A percentile compares a stretch with the other conserved stretches of the same genome.
These are phyloP conservation scores for Xylaria sp. DNA, from an alignment of 495 filamentous ascomycete species.

Conservation along the genomic window DNA sequence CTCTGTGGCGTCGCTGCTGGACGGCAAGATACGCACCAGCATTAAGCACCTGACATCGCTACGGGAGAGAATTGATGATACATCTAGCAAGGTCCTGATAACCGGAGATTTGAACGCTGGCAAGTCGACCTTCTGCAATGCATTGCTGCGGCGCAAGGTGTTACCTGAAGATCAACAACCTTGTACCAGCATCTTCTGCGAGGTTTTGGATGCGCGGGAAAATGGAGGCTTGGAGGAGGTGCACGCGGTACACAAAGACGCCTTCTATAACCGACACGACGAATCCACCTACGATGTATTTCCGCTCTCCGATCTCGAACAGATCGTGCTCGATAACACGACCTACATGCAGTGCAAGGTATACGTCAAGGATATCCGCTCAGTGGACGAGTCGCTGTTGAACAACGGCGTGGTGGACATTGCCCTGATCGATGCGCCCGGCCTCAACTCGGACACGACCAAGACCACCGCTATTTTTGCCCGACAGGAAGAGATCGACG, in stretches of 20 bases:
- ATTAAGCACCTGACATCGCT: slow-evolving; percentile 87
- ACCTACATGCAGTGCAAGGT: slow-evolving; percentile 95
- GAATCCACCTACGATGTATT: slow-evolving; percentile 93
- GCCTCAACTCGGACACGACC: slow-evolving; percentile 91
- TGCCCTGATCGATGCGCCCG: slow-evolving; percentile 94
- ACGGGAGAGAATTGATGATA: slow-evolving; percentile 95
- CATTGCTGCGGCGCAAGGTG: slow-evolving; percentile 87
- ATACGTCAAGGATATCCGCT: slow-evolving; percentile 89
- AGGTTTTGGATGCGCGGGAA: slow-evolving; percentile 90
- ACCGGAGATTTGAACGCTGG: slow-evolving; percentile 97
- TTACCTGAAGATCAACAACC: slow-evolving; percentile 97
- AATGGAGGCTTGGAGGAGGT: slow-evolving; percentile 93
- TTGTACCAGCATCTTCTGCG: slow-evolving; percentile 98
- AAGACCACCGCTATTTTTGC: slow-evolving; percentile 98
- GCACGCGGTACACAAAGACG: slow-evolving; percentile 86
- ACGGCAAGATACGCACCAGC: slow-evolving; percentile 92
- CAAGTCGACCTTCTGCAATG: slow-evolving; percentile 99
- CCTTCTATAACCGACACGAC: slow-evolving; percentile 83
- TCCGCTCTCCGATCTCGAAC: slow-evolving; percentile 75
- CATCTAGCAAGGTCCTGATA: slow-evolving; percentile 95
- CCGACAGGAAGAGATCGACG: slow-evolving; percentile 96
- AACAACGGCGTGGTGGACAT: slow-evolving; percentile 99
- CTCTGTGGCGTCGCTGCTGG: slow-evolving; percentile 86
- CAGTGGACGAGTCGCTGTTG: slow-evolving; percentile 90
- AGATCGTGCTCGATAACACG: slow-evolving; percentile 85